Evolutionary conservation across 2,329 filamentous ascomycete genomes (phyloP).

Genomic region (Didymella glomerata): DNA sequence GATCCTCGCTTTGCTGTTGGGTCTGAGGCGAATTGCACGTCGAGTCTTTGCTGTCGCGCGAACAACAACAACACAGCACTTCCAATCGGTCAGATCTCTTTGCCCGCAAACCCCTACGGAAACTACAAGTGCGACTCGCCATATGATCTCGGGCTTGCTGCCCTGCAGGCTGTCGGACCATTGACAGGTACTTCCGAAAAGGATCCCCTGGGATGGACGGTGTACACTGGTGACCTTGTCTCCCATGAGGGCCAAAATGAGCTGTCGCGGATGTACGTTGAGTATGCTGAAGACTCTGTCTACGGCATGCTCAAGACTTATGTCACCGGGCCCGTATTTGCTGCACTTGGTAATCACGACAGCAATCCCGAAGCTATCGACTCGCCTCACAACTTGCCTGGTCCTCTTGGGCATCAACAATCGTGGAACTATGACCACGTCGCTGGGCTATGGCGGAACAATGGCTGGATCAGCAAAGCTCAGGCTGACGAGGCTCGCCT

Average conservation of each 20-base stretch:
- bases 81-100: constrained; percentile 3
- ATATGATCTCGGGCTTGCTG: constrained; percentile 12
- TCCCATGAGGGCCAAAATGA: constrained; percentile 8
- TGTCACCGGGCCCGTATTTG: constrained; percentile 8
- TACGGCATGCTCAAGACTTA: constrained; percentile 14
- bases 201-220: constrained; percentile 5
- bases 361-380: constrained; percentile 13
- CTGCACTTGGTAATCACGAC: constrained; percentile 13
- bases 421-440: constrained; percentile 16
- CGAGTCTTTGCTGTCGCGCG: constrained; percentile 6
- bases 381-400: constrained; percentile 11
- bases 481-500: constrained; percentile 9
- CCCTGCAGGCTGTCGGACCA: constrained; percentile 7
- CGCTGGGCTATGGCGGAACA: constrained; percentile 8
- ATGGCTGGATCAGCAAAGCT: constrained; percentile 12
- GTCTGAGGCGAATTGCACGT: constrained; percentile 14
- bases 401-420: constrained; percentile 11
- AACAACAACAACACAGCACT: constrained; percentile 12
- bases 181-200: constrained; percentile 7
- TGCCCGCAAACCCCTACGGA: constrained; percentile 3
- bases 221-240: constrained; percentile 11
- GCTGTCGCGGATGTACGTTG: constrained; percentile 8
- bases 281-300: constrained; percentile 12
- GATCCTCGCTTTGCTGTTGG: constrained; percentile 14
- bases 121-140: constrained; percentile 13